Evolutionary conservation across 2,329 filamentous ascomycete species (phyloP).

Genomic region (Fusarium anguioides): DNA sequence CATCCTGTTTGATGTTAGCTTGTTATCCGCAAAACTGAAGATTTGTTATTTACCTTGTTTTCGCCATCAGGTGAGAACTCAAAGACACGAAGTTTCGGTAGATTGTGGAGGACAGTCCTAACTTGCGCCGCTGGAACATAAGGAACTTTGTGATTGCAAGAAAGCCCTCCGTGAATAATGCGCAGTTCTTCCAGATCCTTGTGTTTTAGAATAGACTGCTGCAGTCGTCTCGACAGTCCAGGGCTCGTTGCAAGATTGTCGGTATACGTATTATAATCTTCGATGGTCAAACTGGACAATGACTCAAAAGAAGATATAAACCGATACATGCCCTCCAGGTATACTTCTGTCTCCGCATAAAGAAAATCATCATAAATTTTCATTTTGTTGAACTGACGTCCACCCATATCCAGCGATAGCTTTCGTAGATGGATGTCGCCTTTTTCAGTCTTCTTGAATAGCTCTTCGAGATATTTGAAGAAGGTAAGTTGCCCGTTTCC

Average conservation of each 20-base stretch:
- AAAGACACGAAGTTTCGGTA: background rate
- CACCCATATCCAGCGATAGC: background rate
- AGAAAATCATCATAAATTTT: too few relatives aligned
- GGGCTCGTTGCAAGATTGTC: fast-evolving
- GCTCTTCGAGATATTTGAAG: background rate
- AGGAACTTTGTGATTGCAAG: background rate
- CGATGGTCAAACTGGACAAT: background rate
- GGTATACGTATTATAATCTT: background rate
- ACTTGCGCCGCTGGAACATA: background rate
- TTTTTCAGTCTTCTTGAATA: background rate
- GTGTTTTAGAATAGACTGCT: background rate
- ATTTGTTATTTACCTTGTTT: background rate
- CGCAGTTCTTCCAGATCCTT: background rate
- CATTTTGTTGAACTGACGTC: fast-evolving
- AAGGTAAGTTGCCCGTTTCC: background rate
- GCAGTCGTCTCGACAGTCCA: background rate
- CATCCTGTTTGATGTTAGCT: background rate
- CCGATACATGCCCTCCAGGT: background rate
- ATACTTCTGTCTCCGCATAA: background rate
- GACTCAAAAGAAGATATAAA: slow-evolving; percentile 11
- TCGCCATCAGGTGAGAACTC: background rate
- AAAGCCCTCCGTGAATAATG: background rate
- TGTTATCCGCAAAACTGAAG: fast-evolving
- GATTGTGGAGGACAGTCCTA: background rate
- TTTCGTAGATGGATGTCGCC: background rate